phyloP scores from a whole-genome alignment of 2,329 filamentous ascomycete genomes.

The Xylariaceae sp. region DNA sequence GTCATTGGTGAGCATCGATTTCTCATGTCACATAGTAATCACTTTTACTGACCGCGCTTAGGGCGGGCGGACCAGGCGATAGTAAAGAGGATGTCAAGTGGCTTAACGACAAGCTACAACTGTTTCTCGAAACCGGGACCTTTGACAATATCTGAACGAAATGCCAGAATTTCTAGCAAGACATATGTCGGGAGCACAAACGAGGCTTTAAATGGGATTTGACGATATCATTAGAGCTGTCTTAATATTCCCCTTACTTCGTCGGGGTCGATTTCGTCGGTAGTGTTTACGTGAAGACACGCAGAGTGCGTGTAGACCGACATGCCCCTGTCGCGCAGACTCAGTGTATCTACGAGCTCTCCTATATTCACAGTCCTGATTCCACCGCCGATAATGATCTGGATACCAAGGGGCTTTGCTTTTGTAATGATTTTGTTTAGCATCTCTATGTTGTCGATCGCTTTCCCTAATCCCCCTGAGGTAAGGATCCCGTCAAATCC shows the following conservation, averaged over 20 bases:
- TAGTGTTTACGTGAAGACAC: conserved; percentile 28
- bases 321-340: conserved; percentile 22
- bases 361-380: conserved; percentile 40
- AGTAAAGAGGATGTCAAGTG: conserved; percentile 67
- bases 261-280: conserved; percentile 21
- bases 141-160: not conserved
- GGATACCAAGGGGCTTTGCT: conserved; percentile 29
- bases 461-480: conserved; percentile 45
- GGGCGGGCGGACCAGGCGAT: conserved; percentile 68
- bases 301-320: conserved; percentile 47
- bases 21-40: not conserved
- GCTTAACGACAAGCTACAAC: conserved; percentile 59
- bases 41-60: conserved; percentile 3
- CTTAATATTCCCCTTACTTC: conserved; percentile 28
- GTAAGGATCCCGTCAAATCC: conserved; percentile 52
- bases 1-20: conserved; percentile 33
- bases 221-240: conserved; percentile 7
- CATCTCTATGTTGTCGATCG: conserved; percentile 35
- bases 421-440: conserved; percentile 35
- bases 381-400: conserved; percentile 52
- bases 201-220: too few relatives aligned
- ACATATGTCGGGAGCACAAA: too few relatives aligned
- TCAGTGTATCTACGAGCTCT: conserved; percentile 23
- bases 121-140: conserved; percentile 36
- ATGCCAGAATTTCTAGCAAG: too few relatives aligned